Conservation (phyloP, 2,329 filamentous ascomycete species). For the Gaeumannomyces sp. region DNA sequence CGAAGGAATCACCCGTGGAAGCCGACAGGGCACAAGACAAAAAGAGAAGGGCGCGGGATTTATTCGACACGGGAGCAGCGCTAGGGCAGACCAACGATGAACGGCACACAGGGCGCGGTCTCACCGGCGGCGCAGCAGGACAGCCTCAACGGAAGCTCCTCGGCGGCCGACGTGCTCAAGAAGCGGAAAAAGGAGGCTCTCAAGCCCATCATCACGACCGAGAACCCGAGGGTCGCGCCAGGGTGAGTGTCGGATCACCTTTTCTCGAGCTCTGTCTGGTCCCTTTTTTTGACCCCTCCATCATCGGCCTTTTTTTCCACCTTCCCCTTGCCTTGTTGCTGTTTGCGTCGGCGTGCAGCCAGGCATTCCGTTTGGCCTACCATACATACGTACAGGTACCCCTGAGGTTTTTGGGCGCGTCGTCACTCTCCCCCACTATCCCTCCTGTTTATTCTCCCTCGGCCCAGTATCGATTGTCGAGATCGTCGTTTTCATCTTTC, state of each 20-base stretch:
- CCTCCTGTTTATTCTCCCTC: neutral
- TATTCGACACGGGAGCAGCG: neutral
- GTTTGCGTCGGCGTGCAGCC: neutral
- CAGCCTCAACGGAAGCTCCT: neutral
- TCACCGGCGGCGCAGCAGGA: neutral
- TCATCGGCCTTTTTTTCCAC: neutral
- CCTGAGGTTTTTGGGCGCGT: neutral
- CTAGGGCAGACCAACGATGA: neutral
- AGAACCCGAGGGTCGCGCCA: constrained; percentile 28
- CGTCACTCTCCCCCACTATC: too few species aligned
- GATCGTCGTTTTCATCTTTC: too few species aligned
- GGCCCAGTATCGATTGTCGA: neutral
- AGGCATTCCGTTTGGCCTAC: too few species aligned
- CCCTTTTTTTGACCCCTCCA: constrained; percentile 6
- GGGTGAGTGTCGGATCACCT: constrained; percentile 29
- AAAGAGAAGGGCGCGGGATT: neutral
- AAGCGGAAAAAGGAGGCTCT: constrained; percentile 70
- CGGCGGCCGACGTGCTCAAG: constrained; percentile 38
- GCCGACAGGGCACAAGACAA: too few species aligned
- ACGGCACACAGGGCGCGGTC: neutral
- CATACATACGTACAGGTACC: too few species aligned
- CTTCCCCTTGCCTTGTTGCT: neutral
- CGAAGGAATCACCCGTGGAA: neutral
- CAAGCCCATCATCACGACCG: constrained; percentile 71
- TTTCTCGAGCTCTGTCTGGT: too few species aligned